These are phyloP conservation scores for Podospora anserina DNA, from an alignment of 495 filamentous ascomycete species.

Conservation along the genomic window DNA sequence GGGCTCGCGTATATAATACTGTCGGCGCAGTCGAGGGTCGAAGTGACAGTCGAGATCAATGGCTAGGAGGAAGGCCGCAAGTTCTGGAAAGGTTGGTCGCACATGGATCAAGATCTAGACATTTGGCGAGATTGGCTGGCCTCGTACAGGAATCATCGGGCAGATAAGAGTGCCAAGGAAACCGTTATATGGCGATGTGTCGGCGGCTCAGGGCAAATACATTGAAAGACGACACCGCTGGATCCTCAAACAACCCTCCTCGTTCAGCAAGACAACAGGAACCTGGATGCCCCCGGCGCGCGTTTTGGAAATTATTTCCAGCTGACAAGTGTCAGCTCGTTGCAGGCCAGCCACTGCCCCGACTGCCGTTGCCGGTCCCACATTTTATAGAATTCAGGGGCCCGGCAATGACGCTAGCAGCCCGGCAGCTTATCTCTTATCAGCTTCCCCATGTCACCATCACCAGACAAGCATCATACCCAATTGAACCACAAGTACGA, in stretches of 20 bases:
- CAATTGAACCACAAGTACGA: neutral
- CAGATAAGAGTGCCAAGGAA: slow-evolving; percentile 2
- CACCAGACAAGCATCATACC: neutral
- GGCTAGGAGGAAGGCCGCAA: slow-evolving; percentile 9
- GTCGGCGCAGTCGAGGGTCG: neutral
- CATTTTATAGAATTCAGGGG: slow-evolving; percentile 5
- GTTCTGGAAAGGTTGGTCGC: slow-evolving; percentile 13
- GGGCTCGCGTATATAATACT: neutral
- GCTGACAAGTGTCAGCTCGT: slow-evolving; percentile 13
- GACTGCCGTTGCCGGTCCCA: slow-evolving; percentile 1
- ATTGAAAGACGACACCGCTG: slow-evolving; percentile 2
- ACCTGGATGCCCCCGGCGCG: slow-evolving; percentile 9
- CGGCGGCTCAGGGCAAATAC: neutral
- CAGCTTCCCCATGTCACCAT: neutral
- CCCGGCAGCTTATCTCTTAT: slow-evolving; percentile 2
- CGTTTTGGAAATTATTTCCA: slow-evolving; percentile 7
- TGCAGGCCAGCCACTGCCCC: slow-evolving; percentile 2
- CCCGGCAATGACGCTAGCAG: neutral
- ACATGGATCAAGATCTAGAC: slow-evolving; percentile 17
- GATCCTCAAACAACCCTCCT: slow-evolving; percentile 4
- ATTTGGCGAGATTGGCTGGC: slow-evolving; percentile 21
- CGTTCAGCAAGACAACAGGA: neutral
- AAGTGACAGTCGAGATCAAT: neutral
- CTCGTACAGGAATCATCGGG: slow-evolving; percentile 7
- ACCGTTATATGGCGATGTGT: slow-evolving; percentile 4